A percentile compares a stretch with the other conserved stretches of the same genome.
These are phyloP conservation scores for Zygosaccharomyces rouxii DNA, from an alignment of 805 yeast species.

Conservation along the genomic window DNA sequence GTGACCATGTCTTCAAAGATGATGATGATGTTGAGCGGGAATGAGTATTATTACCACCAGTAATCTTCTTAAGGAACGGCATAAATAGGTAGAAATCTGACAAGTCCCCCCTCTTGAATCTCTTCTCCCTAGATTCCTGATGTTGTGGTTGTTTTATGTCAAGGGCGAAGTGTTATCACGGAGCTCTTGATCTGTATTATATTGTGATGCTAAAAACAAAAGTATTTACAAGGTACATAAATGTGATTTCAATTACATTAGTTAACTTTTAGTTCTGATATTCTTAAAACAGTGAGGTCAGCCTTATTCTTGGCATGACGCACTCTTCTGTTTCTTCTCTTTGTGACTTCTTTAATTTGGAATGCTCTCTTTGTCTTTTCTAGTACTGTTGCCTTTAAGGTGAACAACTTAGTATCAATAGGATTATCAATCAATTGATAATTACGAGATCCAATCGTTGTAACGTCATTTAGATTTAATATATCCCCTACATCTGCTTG, in stretches of 20 bases:
- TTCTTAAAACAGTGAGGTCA: constrained; percentile 70
- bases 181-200: not conserved
- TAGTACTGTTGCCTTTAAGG: constrained; percentile 71
- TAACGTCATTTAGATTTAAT: constrained; percentile 68
- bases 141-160: not conserved
- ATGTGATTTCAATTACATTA: constrained; percentile 8
- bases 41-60: constrained; percentile 22
- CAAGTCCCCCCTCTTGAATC: not conserved
- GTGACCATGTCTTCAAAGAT: constrained; percentile 17
- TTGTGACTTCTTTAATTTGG: constrained; percentile 66
- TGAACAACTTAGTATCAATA: constrained; percentile 49
- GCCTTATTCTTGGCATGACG: constrained; percentile 64
- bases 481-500: constrained; percentile 79
- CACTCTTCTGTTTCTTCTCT: constrained; percentile 74
- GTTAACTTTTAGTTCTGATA: constrained; percentile 63
- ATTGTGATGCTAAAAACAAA: not conserved
- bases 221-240: constrained; percentile 8
- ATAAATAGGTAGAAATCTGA: constrained; percentile 6
- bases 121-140: not conserved
- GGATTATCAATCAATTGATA: constrained; percentile 60
- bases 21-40: constrained; percentile 29
- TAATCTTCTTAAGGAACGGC: constrained; percentile 29
- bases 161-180: not conserved
- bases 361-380: constrained; percentile 82
- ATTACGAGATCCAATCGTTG: constrained; percentile 80